Base-by-base conservation (phyloP, 2,329 filamentous ascomycete species). In the Septoria petroselini region DNA sequence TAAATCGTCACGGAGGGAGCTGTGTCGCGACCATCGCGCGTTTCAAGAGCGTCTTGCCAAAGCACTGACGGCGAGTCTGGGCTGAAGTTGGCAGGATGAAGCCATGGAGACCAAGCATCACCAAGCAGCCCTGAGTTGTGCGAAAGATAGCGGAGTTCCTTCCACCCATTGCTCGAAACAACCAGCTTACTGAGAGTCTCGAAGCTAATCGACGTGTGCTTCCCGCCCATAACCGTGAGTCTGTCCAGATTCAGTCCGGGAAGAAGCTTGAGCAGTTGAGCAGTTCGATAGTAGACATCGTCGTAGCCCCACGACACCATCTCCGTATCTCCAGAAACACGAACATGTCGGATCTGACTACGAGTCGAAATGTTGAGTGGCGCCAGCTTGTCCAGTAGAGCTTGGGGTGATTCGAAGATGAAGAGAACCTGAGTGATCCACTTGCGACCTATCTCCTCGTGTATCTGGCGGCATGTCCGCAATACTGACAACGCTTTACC, bases 401-500 rank as follows among this genome's bases (percentile, higher is more conserved):
- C 34, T 19, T 40, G 21, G 5, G 46, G 46, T 8, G 46, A 23
- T 17, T 50, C 51, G 19, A 53, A 53, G 19, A 45, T 41, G 19
- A 50, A 53, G 7, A 38, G 27, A 7, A 30, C 31, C 40, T 53
- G 46, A 14, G 18, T 15, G 7, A 53, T 30, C 51, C 51, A 50
- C 15, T 17, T 25, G 12, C 17, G 23, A 3, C 46, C 46, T 27
- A 53, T 38, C 31, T 53, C 51, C 9, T 18, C 17, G 11, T 41
- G 46, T 11, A 31, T 40, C 3, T 41, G 42, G 3, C 41, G 51
- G 29, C 53, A 53, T n/a, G 38, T 31, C n/a, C 53, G 53, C 12
- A 53, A 17, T 2, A 53, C 11, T n/a, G 37, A 33, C n/a, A 56
- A 47, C 8, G 50, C 40, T n/a, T 12, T 51, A 34, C 45, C 50